A percentile compares a stretch with the other conserved stretches of the same genome.
These are phyloP conservation scores for Tetrapisispora nanseiensis DNA, from an alignment of 805 yeast species.

Conservation along the genomic window DNA sequence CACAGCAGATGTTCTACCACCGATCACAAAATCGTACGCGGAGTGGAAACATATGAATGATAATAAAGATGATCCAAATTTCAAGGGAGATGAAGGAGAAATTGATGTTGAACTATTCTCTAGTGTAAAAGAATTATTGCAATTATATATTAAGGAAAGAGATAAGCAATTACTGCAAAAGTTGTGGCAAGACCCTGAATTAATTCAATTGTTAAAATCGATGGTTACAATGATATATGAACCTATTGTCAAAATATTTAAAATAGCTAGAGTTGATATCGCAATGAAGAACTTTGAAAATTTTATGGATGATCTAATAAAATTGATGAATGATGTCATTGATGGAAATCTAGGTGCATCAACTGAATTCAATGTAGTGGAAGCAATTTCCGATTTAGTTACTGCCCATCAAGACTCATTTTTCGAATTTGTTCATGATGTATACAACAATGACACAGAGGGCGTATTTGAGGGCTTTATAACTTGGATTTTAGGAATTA, in stretches of 20 bases:
- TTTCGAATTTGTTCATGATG: constrained; percentile 67
- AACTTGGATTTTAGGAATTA: constrained; percentile 61
- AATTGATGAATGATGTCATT: constrained; percentile 43
- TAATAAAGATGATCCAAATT: constrained; percentile 2
- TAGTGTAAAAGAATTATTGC: constrained; percentile 51
- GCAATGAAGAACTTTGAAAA: constrained; percentile 54
- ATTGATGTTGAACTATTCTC: constrained; percentile 38
- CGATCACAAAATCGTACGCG: constrained; percentile 24
- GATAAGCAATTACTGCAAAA: constrained; percentile 71
- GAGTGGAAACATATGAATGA: constrained; percentile 17
- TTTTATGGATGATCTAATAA: constrained; percentile 59
- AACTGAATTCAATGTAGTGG: constrained; percentile 52
- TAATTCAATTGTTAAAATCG: constrained; percentile 66
- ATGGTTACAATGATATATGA: constrained; percentile 63
- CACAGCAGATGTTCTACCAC: constrained; percentile 17
- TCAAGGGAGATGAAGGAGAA: constrained; percentile 1
- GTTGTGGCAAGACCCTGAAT: constrained; percentile 77
- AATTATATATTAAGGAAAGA: constrained; percentile 51
- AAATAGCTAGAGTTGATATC: constrained; percentile 53
- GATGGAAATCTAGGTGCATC: constrained; percentile 36
- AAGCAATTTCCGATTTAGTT: constrained; percentile 50
- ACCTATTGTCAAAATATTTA: constrained; percentile 61
- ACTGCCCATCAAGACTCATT: constrained; percentile 63
- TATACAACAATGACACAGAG: constrained; percentile 68
- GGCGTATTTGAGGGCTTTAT: constrained; percentile 64